Evolutionary conservation across 2,329 filamentous ascomycete species (phyloP), one percentile per base, ranked within the genome.

Genomic region (Aulographum hederae): DNA sequence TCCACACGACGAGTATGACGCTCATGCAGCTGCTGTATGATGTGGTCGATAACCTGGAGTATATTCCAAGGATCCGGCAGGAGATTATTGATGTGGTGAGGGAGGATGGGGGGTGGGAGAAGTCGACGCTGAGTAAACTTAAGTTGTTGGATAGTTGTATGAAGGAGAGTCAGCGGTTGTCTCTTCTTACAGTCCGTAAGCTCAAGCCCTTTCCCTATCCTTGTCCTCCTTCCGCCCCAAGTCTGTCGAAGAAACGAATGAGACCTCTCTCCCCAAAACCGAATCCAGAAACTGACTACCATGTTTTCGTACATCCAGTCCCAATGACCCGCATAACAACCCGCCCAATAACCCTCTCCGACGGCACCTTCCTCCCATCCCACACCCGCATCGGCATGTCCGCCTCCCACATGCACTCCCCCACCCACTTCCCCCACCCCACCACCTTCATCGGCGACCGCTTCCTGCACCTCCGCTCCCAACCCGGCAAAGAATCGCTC

Each of bases 101-200:
- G 10, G 37, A 41, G 32, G 37, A 44, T 14, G n/a, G n/a, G n/a
- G 44, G 32, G 3, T 48, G 43, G 45, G 42, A 37, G 18, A 51
- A 49, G 38, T 34, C 38, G 8, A 35, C 42, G 3, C 33, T 52
- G 15, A 43, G 42, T 11, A 42, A 50, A 32, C 35, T 51, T 10
- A 41, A 43, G 15, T 35, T 50, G 13, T 38, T 52, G 30, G 49
- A 52, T 34, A 49, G 45, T 35, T 39, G 47, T 30, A 38, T 52
- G 33, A 50, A 50, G 37, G 49, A 52, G 33, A 40, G 39, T 2
- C 47, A 50, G 35, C 36, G 50, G 23, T 19, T 45, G 14, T 44
- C 42, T 14, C 40, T 40, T 0, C 34, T 41, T 4, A 19, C 18
- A 3, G 26, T 32, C n/a, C 12, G 43, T 46, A 39, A 39, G 41